These are phyloP conservation scores for Canariomyces notabilis DNA, from an alignment of 2,329 filamentous ascomycete species.

Conservation along the genomic window DNA sequence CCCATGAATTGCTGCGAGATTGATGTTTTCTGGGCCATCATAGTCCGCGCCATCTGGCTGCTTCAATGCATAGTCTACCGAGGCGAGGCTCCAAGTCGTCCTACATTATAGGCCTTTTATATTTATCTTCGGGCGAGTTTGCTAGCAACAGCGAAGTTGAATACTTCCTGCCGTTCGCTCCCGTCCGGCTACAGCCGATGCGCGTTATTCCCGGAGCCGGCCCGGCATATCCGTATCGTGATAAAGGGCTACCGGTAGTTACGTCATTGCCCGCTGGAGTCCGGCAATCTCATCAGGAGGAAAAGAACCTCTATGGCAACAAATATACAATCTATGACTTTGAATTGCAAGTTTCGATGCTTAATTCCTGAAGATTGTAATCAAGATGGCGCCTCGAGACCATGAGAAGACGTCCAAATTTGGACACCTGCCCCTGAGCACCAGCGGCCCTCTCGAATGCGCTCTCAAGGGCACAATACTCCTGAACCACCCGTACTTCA, in stretches of 20 bases:
- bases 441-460: slow-evolving; percentile 45
- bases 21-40: slow-evolving; percentile 29
- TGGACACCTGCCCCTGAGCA: slow-evolving; percentile 43
- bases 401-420: slow-evolving; percentile 32
- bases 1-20: slow-evolving; percentile 27
- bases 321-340: too few relatives aligned
- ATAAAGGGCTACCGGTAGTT: too few relatives aligned
- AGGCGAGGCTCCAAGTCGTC: slow-evolving; percentile 32
- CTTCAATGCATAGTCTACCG: slow-evolving; percentile 20
- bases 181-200: too few relatives aligned
- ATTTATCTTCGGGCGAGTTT: background rate
- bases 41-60: slow-evolving; percentile 31
- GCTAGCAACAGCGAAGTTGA: too few relatives aligned
- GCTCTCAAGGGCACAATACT: slow-evolving; percentile 49
- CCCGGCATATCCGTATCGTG: too few relatives aligned
- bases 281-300: too few relatives aligned
- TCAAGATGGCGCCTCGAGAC: slow-evolving; percentile 3
- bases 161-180: too few relatives aligned
- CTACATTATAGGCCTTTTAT: slow-evolving; percentile 21
- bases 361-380: too few relatives aligned
- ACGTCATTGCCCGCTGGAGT: too few relatives aligned
- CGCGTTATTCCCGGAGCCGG: too few relatives aligned
- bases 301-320: too few relatives aligned
- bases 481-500: slow-evolving; percentile 64
- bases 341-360: too few relatives aligned